Evolutionary conservation across 2,329 filamentous ascomycete genomes (phyloP).

Genomic region (Colletotrichum liaoningense): DNA sequence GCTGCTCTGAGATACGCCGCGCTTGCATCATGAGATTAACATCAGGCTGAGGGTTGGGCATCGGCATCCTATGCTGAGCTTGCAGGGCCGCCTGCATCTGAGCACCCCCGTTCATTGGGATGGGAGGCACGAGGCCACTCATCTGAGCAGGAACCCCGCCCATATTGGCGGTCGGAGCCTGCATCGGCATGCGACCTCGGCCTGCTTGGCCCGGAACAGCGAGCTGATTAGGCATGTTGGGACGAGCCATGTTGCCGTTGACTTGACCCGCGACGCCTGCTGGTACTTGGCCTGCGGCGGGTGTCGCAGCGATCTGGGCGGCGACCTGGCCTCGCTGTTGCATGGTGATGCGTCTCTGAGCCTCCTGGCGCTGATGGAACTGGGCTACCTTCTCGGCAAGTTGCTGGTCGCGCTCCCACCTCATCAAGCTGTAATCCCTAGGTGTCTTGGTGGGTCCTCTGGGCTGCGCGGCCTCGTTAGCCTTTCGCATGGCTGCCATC

Average conservation of each 20-base stretch:
- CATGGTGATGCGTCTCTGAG: constrained; percentile 59
- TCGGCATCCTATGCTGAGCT: constrained; percentile 70
- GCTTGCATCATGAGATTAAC: constrained; percentile 71
- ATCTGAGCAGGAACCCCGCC: constrained; percentile 60
- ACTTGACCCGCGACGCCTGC: constrained; percentile 40
- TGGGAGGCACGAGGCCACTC: constrained; percentile 62
- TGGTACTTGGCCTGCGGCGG: constrained; percentile 41
- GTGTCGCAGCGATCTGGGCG: constrained; percentile 57
- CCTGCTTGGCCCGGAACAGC: constrained; percentile 56
- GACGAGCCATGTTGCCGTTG: constrained; percentile 48
- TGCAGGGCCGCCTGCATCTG: constrained; percentile 73
- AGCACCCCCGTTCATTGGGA: constrained; percentile 73
- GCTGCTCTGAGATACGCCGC: constrained; percentile 74
- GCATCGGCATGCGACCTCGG: constrained; percentile 65
- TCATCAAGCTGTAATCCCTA: constrained; percentile 89
- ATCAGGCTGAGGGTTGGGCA: constrained; percentile 60
- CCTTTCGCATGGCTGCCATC: constrained; percentile 84
- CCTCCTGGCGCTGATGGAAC: constrained; percentile 69
- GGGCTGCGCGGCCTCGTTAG: constrained; percentile 70
- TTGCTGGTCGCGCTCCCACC: constrained; percentile 85
- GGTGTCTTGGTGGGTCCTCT: constrained; percentile 76
- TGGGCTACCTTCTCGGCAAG: constrained; percentile 69
- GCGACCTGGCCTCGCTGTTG: constrained; percentile 56
- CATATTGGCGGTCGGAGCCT: constrained; percentile 64
- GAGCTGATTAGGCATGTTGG: constrained; percentile 57